Evolutionary conservation across 805 yeast genomes (phyloP).

Genomic region (Metschnikowia lachancei): DNA sequence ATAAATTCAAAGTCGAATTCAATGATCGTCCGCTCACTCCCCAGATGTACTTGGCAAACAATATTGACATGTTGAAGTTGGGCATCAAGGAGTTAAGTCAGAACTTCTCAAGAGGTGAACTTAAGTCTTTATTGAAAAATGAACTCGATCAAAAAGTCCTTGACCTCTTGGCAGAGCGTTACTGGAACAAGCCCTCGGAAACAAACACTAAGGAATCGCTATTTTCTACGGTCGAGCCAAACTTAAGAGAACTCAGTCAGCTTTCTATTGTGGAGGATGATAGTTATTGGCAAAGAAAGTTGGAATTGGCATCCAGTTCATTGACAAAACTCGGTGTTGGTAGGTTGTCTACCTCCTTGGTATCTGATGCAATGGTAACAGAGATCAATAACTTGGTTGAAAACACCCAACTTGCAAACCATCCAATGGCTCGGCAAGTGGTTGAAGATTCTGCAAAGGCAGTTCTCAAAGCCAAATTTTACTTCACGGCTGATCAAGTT

Average conservation of each 20-base stretch:
- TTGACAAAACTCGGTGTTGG: conserved; percentile 94
- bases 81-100: conserved; percentile 85
- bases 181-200: conserved; percentile 74
- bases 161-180: conserved; percentile 82
- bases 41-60: conserved; percentile 88
- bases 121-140: conserved; percentile 71
- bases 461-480: conserved; percentile 74
- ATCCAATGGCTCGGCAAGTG: conserved; percentile 79
- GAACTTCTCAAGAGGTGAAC: conserved; percentile 77
- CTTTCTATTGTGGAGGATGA: conserved; percentile 56
- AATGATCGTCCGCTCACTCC: conserved; percentile 94
- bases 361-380: conserved; percentile 73
- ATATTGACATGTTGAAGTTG: conserved; percentile 80
- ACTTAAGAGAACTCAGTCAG: conserved; percentile 53
- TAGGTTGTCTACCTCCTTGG: conserved; percentile 75
- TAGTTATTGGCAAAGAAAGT: conserved; percentile 80
- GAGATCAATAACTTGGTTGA: conserved; percentile 76
- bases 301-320: conserved; percentile 79
- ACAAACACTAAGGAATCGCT: conserved; percentile 15
- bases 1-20: conserved; percentile 92
- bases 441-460: conserved; percentile 81
- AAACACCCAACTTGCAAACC: conserved; percentile 72
- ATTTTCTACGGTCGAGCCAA: conserved; percentile 39
- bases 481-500: conserved; percentile 95
- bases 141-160: conserved; percentile 87